phyloP scores from a whole-genome alignment of 2,329 filamentous ascomycete genomes.

The Aspergillus sp. region DNA sequence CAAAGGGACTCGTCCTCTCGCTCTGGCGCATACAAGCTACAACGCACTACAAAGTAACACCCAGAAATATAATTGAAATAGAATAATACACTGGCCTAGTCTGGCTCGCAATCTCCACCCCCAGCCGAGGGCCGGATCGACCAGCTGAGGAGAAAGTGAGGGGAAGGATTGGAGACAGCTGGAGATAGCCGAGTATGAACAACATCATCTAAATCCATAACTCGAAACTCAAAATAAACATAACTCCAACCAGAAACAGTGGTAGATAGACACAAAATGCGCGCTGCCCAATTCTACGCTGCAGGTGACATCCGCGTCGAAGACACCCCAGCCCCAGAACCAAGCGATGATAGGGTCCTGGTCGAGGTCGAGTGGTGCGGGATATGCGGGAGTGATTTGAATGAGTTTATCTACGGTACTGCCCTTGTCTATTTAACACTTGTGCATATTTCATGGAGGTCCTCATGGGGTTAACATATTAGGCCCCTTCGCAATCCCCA shows the following conservation, averaged over 20 bases:
- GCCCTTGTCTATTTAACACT: neutral
- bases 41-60: too few species aligned
- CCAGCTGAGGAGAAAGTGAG: neutral
- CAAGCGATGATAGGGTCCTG: constrained; percentile 7
- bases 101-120: too few species aligned
- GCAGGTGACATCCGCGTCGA: constrained; percentile 12
- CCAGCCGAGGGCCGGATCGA: too few species aligned
- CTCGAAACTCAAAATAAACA: too few species aligned
- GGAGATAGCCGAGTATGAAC: too few species aligned
- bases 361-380: constrained; percentile 17
- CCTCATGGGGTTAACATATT: too few species aligned
- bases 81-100: too few species aligned
- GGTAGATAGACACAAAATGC: neutral
- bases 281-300: constrained; percentile 13
- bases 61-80: too few species aligned
- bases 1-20: too few species aligned
- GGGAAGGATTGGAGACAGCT: neutral
- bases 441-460: neutral
- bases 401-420: constrained; percentile 12
- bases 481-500: constrained; percentile 12
- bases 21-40: too few species aligned
- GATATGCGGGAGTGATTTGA: constrained; percentile 15
- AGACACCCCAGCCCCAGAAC: neutral
- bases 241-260: too few species aligned
- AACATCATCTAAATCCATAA: neutral